phyloP scores from a whole-genome alignment of 257 asterid species.

The Agastache rugosa region DNA sequence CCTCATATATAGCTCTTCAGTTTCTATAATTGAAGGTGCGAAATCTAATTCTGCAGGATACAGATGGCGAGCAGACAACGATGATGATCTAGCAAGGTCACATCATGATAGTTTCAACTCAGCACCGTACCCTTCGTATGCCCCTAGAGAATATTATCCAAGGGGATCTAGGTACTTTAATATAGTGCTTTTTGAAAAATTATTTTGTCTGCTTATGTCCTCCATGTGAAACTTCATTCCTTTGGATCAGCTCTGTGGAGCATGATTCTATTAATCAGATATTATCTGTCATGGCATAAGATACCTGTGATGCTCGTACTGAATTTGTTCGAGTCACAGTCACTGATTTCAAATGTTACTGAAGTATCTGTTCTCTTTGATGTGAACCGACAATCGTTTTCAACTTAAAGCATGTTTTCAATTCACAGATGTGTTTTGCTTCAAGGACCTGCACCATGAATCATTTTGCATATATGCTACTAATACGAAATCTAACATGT shows the following conservation, averaged over 20 bases:
- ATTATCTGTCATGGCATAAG: too few species aligned
- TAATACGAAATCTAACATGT: not conserved
- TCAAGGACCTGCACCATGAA: not conserved
- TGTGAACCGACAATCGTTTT: too few species aligned
- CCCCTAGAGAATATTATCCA: constrained; percentile 65
- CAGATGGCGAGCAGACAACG: constrained; percentile 59
- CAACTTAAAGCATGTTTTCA: not conserved
- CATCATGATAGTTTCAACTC: constrained; percentile 55
- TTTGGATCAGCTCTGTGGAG: not conserved
- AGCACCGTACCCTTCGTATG: constrained; percentile 56
- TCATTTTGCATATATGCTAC: constrained; percentile 9
- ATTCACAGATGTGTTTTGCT: not conserved
- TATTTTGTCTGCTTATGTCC: not conserved
- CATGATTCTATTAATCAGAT: not conserved
- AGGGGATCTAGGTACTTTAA: constrained; percentile 60
- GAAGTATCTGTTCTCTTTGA: too few species aligned
- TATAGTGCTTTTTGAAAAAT: not conserved
- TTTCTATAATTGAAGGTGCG: not conserved
- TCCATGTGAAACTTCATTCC: not conserved
- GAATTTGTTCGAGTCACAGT: too few species aligned
- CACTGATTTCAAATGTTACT: too few species aligned
- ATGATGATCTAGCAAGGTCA: constrained; percentile 61
- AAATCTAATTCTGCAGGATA: constrained; percentile 54
- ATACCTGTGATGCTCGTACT: too few species aligned
- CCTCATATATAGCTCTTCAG: not conserved